Base-by-base conservation (phyloP, 805 yeast genomes). In the Schizosaccharomyces cryophilus region DNA sequence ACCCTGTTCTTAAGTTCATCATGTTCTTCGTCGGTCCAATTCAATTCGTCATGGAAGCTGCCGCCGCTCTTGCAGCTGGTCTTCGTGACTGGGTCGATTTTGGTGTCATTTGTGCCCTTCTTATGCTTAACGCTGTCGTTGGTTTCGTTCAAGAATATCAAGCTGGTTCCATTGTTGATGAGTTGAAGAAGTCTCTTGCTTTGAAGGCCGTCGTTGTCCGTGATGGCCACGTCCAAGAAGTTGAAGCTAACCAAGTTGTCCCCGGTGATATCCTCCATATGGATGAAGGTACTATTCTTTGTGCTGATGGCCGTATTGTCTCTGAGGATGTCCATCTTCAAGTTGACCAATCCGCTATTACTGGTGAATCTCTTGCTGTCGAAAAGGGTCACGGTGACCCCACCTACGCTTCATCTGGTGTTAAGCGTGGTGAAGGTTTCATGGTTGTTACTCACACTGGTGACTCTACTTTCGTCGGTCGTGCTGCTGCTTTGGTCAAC, bases 81-180 rank as follows among this genome's bases (percentile, higher is more conserved):
- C 79, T 87, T 69, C 87, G 87, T 77, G 96, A 89, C 78, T 88
- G 96, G 96, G 95, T 88, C 71, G 96, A 88, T 81, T 88, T 88
- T 79, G 96, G 96, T 82, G 96, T 88, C 73, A 88, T 88, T 73
- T 82, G 86, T 75, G 96, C 84, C 76, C 77, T 88, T 69, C 78
- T 88, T 69, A 68, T 83, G 74, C 81, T 88, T 73, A 88, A 88
- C 76, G 96, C 96, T 66, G 76, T 77, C 69, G 96, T 88, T 73
- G 96, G 96, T 81, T 88, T 88, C 83, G 79, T 87, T 68, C 96
- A 88, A 79, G 96, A 88, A 77, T 89, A 77, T 84, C 95, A 88
- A 77, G 96, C 96, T 66, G 96, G 96, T 79, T 87, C 95, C 65
- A 88, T 88, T 79, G 96, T 88, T 68, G 95, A 87, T 63, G 96